Base-by-base conservation (phyloP, 2,329 filamentous ascomycete species). In the Dactylellina drechsleri region DNA sequence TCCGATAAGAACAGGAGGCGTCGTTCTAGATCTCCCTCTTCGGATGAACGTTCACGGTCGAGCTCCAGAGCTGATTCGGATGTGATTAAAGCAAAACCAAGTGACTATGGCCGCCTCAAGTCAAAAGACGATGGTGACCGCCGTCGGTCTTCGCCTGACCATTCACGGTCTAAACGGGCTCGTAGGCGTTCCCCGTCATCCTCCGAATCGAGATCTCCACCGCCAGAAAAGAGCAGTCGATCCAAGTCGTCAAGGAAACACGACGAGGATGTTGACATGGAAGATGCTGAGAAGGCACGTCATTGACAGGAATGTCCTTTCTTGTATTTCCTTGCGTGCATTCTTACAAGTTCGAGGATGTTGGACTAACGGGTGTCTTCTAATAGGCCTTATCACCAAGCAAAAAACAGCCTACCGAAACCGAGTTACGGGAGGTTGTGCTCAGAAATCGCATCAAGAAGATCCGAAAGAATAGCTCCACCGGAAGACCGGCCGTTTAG, bases 221-320 rank as follows among this genome's bases (percentile, higher is more conserved):
- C 62, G 4, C 62, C 61, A 5, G 70, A 62, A 10, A 67, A 74
- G 43, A 64, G 62, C 45, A 41, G 61, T 6, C 56, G 61, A 20
- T 40, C 57, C 10, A 74, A 67, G 16, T 26, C 70, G 13, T 62
- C 62, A 8, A 66, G 47, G 40, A 74, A 59, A 20, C 18, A 47
- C n/a, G 62, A 74, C n/a, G 70, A 67, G 15, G 70, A 74, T 67
- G 56, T 74, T 16, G 64, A 74, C 58, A 74, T 74, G 70, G 57
- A 74, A 67, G 70, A 74, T 67, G 70, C 70, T 67, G 70, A 74
- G 70, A 74, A 74, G 70, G 70, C 70, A 74, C 70, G 70, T 74
- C 64, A 74, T 66, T 74, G 70, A 74, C 57, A 66, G 70, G 57
- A 74, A 74, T 74, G 62, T 73, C 68, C 68, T 28, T 56, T 18